Percentiles rank a stretch among this genome's conserved stretches.
Conservation (phyloP, 2,329 filamentous ascomycete species). For the Fusarium subtropicale region DNA sequence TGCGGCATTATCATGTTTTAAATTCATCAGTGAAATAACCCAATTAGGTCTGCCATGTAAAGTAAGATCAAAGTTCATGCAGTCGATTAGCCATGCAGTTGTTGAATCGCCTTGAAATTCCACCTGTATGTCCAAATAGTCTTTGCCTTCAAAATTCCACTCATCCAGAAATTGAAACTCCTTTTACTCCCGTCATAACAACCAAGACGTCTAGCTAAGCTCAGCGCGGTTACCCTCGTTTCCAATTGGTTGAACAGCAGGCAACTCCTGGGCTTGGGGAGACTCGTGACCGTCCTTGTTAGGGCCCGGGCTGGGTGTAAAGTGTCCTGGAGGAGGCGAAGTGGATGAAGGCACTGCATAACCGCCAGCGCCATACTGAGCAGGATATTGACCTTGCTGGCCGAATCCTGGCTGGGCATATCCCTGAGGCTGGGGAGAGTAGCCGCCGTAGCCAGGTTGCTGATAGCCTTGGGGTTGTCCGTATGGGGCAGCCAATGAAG, state of each 20-base stretch:
- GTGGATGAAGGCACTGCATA: conserved; percentile 36
- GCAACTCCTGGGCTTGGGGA: conserved; percentile 45
- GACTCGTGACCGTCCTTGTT: conserved; percentile 37
- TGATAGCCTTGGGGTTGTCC: conserved; percentile 41
- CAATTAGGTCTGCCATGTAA: conserved; percentile 25
- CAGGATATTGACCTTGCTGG: conserved; percentile 42
- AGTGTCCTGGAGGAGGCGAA: conserved; percentile 46
- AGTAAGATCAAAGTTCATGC: conserved; percentile 37
- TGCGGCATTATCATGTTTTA: conserved; percentile 22
- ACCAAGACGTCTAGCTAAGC: conserved; percentile 37
- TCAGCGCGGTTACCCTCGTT: conserved; percentile 52
- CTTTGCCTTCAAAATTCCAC: neutral
- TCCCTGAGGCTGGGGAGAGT: conserved; percentile 39
- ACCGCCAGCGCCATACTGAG: conserved; percentile 39
- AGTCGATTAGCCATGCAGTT: conserved; percentile 24
- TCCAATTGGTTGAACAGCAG: conserved; percentile 47
- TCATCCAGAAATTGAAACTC: conserved; percentile 14
- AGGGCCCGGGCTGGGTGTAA: conserved; percentile 49
- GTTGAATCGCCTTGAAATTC: conserved; percentile 9
- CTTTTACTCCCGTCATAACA: conserved; percentile 10
- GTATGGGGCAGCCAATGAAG: conserved; percentile 37
- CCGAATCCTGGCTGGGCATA: conserved; percentile 40
- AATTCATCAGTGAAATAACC: conserved; percentile 22
- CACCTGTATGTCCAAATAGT: conserved; percentile 19
- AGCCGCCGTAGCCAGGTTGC: conserved; percentile 40